A percentile compares a stretch with the other conserved stretches of the same genome.
These are phyloP conservation scores for Pythium dissimile DNA, from an alignment of 352 stramenopile genomes.

Conservation along the genomic window DNA sequence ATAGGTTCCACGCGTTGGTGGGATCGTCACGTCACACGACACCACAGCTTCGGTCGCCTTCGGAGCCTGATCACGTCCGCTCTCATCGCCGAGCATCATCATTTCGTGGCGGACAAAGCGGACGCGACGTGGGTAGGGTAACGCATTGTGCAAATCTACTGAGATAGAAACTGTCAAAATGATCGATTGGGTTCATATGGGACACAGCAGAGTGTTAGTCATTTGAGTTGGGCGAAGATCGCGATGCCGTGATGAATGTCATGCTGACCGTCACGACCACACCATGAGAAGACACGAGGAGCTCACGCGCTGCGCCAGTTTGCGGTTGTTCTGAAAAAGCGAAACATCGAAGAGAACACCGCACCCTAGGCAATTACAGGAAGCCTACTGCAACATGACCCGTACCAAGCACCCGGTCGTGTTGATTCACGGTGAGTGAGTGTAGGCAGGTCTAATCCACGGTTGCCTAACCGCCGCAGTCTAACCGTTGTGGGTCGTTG, in stretches of 20 bases:
- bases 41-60: not conserved
- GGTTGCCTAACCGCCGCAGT: too few relatives aligned
- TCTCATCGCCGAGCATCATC: not conserved
- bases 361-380: not conserved
- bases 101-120: not conserved
- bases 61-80: not conserved
- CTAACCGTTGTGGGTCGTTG: conserved; percentile 11
- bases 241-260: not conserved
- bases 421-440: conserved; percentile 25
- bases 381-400: not conserved
- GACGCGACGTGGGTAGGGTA: conserved; percentile 4
- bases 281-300: too few relatives aligned
- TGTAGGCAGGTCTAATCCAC: not conserved
- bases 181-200: conserved; percentile 1
- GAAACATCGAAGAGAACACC: not conserved
- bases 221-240: conserved; percentile 4
- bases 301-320: too few relatives aligned
- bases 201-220: conserved; percentile 2
- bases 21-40: not conserved
- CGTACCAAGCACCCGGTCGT: conserved; percentile 27
- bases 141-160: too few relatives aligned
- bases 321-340: conserved; percentile 6
- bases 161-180: not conserved
- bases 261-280: too few relatives aligned
- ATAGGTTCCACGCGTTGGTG: not conserved